Conservation (phyloP, 352 stramenopile genomes). For the Phytophthora megakarya region DNA sequence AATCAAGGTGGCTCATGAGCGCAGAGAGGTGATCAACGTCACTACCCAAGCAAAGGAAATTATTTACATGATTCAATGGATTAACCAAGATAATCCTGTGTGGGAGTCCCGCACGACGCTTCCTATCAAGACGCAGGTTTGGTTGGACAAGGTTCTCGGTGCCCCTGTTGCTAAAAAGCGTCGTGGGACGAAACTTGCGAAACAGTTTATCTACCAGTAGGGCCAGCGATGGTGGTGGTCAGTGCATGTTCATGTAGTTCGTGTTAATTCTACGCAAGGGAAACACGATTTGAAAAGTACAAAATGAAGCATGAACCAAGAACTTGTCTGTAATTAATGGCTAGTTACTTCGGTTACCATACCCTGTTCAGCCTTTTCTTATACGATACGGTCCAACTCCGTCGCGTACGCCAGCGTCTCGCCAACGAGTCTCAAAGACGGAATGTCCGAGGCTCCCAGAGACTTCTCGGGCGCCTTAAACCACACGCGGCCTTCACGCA, state of each 20-base stretch:
- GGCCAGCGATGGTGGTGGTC: background rate
- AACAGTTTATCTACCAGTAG: slow-evolving; percentile 35
- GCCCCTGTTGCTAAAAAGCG: slow-evolving; percentile 43
- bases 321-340: slow-evolving; percentile 21
- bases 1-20: slow-evolving; percentile 59
- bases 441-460: slow-evolving; percentile 90
- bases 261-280: slow-evolving; percentile 37
- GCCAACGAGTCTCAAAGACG: slow-evolving; percentile 93
- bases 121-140: slow-evolving; percentile 57
- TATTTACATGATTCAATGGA: slow-evolving; percentile 80
- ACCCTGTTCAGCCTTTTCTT: slow-evolving; percentile 23
- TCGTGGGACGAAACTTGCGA: slow-evolving; percentile 39
- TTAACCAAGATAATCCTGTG: slow-evolving; percentile 44
- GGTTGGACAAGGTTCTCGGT: slow-evolving; percentile 73
- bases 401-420: slow-evolving; percentile 96
- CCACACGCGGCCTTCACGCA: slow-evolving; percentile 84
- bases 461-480: slow-evolving; percentile 92
- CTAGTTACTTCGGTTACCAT: no score
- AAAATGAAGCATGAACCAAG: slow-evolving; percentile 33
- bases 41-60: slow-evolving; percentile 57
- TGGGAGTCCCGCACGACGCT: slow-evolving; percentile 67
- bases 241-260: no score
- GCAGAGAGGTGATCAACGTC: slow-evolving; percentile 61
- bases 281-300: slow-evolving; percentile 29
- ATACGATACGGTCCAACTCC: slow-evolving; percentile 94